phyloP scores from a whole-genome alignment of 805 yeast genomes.

The Metschnikowia anglica region DNA sequence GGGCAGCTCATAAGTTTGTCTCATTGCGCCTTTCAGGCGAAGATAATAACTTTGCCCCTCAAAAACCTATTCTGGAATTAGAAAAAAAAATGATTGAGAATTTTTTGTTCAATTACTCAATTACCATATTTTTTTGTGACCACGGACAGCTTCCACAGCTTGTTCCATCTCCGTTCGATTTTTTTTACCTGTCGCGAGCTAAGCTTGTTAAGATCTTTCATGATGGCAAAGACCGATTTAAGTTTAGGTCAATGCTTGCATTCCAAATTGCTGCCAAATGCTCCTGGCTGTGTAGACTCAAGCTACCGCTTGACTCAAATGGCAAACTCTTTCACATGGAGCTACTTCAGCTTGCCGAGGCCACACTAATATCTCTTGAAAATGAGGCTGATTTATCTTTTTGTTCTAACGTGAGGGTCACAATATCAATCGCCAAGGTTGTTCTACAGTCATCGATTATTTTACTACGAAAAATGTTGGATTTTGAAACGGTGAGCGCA shows the following conservation, averaged over 20 bases:
- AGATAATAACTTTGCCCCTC: not conserved
- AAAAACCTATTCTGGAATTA: constrained; percentile 8
- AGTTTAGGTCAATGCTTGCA: constrained; percentile 15
- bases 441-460: constrained; percentile 14
- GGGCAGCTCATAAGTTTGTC: constrained; percentile 13
- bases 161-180: constrained; percentile 17
- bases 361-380: constrained; percentile 8
- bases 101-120: constrained; percentile 19
- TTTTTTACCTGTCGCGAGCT: constrained; percentile 10
- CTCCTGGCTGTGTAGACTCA: constrained; percentile 22
- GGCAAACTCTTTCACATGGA: constrained; percentile 6
- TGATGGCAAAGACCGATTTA: constrained; percentile 10
- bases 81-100: constrained; percentile 18
- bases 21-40: constrained; percentile 2
- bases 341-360: constrained; percentile 10
- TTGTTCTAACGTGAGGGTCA: constrained; percentile 5
- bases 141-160: constrained; percentile 10
- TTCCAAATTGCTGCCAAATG: constrained; percentile 21
- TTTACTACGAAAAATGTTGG: constrained; percentile 13
- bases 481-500: constrained; percentile 1
- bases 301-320: constrained; percentile 7
- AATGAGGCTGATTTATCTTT: not conserved
- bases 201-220: constrained; percentile 8
- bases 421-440: constrained; percentile 14
- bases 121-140: constrained; percentile 19